A percentile compares a stretch with the other conserved stretches of the same genome.
These are phyloP conservation scores for Herpetospermum pedunculosum DNA, from an alignment of 306 rosid genomes.

Conservation along the genomic window DNA sequence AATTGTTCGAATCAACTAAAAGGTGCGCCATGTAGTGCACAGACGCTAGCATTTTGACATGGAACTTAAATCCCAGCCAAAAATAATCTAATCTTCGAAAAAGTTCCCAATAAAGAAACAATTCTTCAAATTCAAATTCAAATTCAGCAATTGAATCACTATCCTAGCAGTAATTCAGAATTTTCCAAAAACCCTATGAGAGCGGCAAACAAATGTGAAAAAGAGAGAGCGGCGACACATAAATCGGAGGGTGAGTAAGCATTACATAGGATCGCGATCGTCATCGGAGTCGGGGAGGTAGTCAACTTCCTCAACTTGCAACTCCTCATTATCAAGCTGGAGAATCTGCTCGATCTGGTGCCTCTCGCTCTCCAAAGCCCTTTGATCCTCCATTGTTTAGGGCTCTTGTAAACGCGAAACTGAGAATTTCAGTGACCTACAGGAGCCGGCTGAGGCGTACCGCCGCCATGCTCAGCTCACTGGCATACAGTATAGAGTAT, in stretches of 20 bases:
- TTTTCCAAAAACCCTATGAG: conserved; percentile 1
- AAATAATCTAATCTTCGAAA: background rate
- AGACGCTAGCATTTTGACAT: background rate
- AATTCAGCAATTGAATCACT: background rate
- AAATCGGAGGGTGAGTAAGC: background rate
- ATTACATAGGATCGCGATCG: conserved; percentile 37
- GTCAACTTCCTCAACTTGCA: conserved; percentile 78
- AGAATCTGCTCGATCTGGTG: conserved; percentile 79
- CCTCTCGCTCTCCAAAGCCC: conserved; percentile 56
- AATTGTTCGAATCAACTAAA: background rate
- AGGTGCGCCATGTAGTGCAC: background rate
- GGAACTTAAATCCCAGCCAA: background rate
- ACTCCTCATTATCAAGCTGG: conserved; percentile 77
- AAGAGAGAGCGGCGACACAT: background rate
- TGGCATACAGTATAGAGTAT: background rate
- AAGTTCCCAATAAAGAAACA: background rate
- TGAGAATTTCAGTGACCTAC: background rate
- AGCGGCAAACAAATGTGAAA: background rate
- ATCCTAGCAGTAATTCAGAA: background rate
- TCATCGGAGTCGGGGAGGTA: conserved; percentile 34
- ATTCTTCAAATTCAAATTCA: background rate
- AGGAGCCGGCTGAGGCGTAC: background rate
- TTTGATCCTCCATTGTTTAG: conserved; percentile 41
- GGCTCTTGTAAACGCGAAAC: background rate
- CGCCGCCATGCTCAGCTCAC: background rate